Conservation (phyloP, 2,329 filamentous ascomycete species). For the Monilinia polystroma region DNA sequence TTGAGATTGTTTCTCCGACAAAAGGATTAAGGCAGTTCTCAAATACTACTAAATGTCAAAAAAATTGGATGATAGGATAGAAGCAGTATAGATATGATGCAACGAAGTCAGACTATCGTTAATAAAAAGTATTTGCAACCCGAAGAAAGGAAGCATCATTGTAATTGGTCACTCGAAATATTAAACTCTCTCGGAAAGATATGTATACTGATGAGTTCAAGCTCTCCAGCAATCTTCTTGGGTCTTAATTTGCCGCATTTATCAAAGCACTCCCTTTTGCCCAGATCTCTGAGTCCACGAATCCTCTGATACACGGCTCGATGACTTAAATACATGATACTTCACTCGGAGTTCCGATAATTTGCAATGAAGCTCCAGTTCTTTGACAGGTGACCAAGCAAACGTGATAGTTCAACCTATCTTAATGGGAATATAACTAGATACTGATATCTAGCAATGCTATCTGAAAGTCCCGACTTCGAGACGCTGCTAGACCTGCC, state of each 20-base stretch:
- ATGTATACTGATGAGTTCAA: not conserved
- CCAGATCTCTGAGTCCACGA: no score
- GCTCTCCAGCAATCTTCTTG: no score
- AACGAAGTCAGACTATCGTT: not conserved
- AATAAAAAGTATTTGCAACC: not conserved
- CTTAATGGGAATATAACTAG: no score
- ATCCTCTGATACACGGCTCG: no score
- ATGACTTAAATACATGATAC: no score
- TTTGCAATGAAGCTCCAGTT: no score
- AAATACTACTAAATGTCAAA: not conserved
- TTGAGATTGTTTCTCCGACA: not conserved
- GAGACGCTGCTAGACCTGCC: not conserved
- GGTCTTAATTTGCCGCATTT: no score
- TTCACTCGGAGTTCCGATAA: no score
- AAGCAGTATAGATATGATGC: not conserved
- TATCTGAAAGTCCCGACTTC: not conserved
- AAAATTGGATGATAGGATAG: accelerated
- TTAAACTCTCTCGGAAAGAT: not conserved
- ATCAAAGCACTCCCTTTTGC: no score
- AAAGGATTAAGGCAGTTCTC: not conserved
- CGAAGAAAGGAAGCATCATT: not conserved
- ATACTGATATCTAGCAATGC: no score
- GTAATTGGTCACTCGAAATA: not conserved
- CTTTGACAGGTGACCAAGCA: no score
- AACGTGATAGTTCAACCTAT: no score